phyloP scores from a whole-genome alignment of 257 asterid genomes.

The Solanum virginianum region DNA sequence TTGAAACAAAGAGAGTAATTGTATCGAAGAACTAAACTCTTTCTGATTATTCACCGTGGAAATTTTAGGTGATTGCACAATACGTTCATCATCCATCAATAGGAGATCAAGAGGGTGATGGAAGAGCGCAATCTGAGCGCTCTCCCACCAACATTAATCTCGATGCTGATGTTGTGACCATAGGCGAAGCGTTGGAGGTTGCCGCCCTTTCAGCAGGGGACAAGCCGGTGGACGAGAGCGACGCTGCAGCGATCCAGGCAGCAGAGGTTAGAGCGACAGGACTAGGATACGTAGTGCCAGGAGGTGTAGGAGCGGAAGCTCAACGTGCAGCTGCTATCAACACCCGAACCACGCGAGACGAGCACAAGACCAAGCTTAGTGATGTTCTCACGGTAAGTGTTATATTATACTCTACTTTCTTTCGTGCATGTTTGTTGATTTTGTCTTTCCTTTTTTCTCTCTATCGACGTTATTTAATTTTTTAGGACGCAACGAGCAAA shows the following conservation, averaged over 20 bases:
- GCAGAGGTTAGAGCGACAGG: constrained; percentile 19
- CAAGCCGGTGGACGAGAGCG: constrained; percentile 2
- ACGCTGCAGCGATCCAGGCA: constrained; percentile 10
- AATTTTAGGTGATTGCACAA: not conserved
- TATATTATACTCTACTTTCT: too few species aligned
- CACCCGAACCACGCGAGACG: not conserved
- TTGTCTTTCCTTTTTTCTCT: too few species aligned
- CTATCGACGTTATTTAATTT: not conserved
- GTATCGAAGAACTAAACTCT: not conserved
- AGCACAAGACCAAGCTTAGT: constrained; percentile 8
- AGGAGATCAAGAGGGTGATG: not conserved
- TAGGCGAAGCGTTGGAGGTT: constrained; percentile 16
- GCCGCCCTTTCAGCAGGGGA: constrained; percentile 3
- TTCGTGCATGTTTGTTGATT: too few species aligned
- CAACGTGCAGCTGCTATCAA: constrained; percentile 12
- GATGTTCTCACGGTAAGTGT: constrained; percentile 2
- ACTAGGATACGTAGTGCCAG: constrained; percentile 1
- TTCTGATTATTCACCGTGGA: not conserved
- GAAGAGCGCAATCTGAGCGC: not conserved
- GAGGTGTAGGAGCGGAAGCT: constrained; percentile 16
- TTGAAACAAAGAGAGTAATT: too few species aligned
- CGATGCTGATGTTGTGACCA: not conserved
- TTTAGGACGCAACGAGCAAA: constrained; percentile 10
- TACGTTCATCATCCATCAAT: not conserved
- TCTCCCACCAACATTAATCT: not conserved